Evolutionary conservation across 2,329 filamentous ascomycete genomes (phyloP).

Genomic region (Westerdykella aurantiaca): DNA sequence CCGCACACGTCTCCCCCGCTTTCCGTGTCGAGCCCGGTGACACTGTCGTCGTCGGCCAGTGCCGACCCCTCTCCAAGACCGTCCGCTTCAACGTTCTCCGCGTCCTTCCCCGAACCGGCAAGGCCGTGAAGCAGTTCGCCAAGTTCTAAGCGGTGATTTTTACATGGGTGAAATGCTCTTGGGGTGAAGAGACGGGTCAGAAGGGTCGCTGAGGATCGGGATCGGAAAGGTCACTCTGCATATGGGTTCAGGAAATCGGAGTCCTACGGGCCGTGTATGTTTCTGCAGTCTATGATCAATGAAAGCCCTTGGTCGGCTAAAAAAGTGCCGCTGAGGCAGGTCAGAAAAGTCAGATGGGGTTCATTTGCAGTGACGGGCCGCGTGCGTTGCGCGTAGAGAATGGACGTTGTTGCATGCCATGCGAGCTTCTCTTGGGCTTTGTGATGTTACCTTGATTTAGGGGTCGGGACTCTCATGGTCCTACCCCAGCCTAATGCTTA

Average conservation of each 20-base stretch:
- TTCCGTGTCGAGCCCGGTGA: slow-evolving; percentile 99
- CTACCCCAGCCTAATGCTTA: too few relatives aligned
- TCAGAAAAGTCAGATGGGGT: slow-evolving; percentile 22
- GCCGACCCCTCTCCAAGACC: slow-evolving; percentile 98
- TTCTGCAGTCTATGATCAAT: slow-evolving; percentile 39
- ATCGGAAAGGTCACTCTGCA: slow-evolving; percentile 35
- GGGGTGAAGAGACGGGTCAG: slow-evolving; percentile 22
- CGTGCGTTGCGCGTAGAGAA: background rate
- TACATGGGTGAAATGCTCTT: slow-evolving; percentile 15
- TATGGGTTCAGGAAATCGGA: slow-evolving; percentile 37
- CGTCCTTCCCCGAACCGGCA: slow-evolving; percentile 94
- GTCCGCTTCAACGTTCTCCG: slow-evolving; percentile 99
- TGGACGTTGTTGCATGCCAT: background rate
- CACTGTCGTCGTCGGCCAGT: slow-evolving; percentile 98
- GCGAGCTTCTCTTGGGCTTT: background rate
- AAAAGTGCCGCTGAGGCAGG: slow-evolving; percentile 33
- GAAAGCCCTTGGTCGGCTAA: slow-evolving; percentile 33
- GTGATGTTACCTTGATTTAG: too few relatives aligned
- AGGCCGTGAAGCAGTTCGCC: slow-evolving; percentile 94
- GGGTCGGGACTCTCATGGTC: too few relatives aligned
- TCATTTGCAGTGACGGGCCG: background rate
- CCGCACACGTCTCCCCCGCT: slow-evolving; percentile 96
- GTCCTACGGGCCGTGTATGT: slow-evolving; percentile 38
- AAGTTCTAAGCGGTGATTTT: slow-evolving; percentile 73
- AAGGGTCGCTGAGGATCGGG: slow-evolving; percentile 25